Percentiles rank a stretch among this genome's conserved stretches.
phyloP scores from a whole-genome alignment of 225 moss, liverwort and hornwort genomes.

The Pseudoscleropodium purum region DNA sequence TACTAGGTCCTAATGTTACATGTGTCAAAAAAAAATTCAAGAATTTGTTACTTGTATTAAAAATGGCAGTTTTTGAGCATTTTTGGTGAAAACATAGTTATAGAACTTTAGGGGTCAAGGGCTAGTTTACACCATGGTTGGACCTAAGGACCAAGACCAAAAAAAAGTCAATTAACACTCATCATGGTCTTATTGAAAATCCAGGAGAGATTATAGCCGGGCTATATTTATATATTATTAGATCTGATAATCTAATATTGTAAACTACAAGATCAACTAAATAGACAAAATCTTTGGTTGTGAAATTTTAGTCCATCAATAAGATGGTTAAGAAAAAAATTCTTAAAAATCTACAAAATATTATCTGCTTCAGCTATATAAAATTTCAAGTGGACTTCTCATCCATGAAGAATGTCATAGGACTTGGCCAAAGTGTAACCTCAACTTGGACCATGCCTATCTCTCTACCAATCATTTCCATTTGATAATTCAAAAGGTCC shows the following conservation, averaged over 20 bases:
- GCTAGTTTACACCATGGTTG: rapidly evolving
- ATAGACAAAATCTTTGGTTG: background rate
- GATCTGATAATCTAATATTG: rapidly evolving
- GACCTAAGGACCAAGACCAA: rapidly evolving
- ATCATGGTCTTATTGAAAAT: too few relatives aligned
- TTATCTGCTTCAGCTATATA: background rate
- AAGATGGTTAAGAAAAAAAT: background rate
- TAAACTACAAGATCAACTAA: background rate
- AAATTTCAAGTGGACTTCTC: background rate
- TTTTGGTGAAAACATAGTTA: too few relatives aligned
- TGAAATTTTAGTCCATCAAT: rapidly evolving
- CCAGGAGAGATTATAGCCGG: rapidly evolving
- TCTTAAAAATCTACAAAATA: rapidly evolving
- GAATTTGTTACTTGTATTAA: too few relatives aligned
- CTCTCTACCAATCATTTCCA: background rate
- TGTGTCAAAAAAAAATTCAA: too few relatives aligned
- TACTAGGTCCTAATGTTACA: too few relatives aligned
- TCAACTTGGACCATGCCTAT: background rate
- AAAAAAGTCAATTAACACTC: background rate
- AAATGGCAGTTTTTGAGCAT: too few relatives aligned
- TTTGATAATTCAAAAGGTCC: background rate
- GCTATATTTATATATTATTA: background rate
- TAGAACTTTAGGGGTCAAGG: background rate
- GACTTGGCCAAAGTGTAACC: background rate
- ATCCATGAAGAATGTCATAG: background rate